Base-by-base conservation (phyloP, 257 asterid genomes). In the Paulownia fortunei region DNA sequence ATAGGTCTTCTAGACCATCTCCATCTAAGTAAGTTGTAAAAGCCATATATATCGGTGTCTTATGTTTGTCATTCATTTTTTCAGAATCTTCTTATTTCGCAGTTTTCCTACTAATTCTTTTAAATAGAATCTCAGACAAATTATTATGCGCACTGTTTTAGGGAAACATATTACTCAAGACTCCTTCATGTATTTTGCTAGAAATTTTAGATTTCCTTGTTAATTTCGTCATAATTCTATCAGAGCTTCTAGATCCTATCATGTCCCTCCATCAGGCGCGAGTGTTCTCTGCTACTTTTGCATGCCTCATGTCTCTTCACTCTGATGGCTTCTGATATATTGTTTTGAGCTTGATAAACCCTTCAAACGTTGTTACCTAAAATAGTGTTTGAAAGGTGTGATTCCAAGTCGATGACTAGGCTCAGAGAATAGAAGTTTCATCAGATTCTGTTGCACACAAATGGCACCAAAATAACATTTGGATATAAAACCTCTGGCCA, bases 341-440 rank as follows among this genome's bases (percentile, higher is more conserved):
- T 54, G 60, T 54, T 54, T n/a, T 54, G 27, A 18, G 27, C 27
- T 54, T 54, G 60, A 54, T 54, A 7, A n/a, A 19, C 27, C 60
- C 30, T n/a, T 54, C 27, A 18, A 54, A 18, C 0, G 16, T 34
- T 37, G 44, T 39, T 39, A 0, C 1, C 8, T 3, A 56, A 56
- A 56, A 36, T 24, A 24, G 9, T 10, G 18, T 56, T 39, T 6
- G 64, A 56, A 21, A 21, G 6, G 36, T 56, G 8, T 23, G 68
- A 3, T 36, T n/a, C 30, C 46, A 63, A 63, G 70, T 15, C 36
- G 30, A 63, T 63, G 51, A 34, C 30, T 63, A 63, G 70, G 70
- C n/a, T 5, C 44, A 39, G 44, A 39, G 44, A 34, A 39, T 6
- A 15, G 44, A 8, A 61, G 8, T 56, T 56, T 56, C 16, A 27